A percentile compares a stretch with the other conserved stretches of the same genome.
These are phyloP conservation scores for Globisporangium spiculum DNA, from an alignment of 352 stramenopile genomes.

Conservation along the genomic window DNA sequence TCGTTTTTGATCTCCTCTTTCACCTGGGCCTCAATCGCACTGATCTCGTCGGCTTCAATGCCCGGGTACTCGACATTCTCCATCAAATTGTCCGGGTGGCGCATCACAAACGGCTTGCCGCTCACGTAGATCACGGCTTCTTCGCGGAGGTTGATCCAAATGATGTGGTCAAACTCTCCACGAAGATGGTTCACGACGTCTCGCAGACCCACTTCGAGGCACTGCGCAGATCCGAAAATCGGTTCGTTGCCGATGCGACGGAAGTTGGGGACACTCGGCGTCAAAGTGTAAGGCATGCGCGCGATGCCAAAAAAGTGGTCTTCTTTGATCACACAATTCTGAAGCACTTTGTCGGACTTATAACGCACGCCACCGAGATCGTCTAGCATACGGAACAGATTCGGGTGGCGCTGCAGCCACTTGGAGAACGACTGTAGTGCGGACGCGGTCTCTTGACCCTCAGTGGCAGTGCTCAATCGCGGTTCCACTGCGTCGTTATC, in stretches of 20 bases:
- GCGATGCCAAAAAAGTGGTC: slow-evolving; percentile 88
- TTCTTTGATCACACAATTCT: slow-evolving; percentile 84
- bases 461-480: slow-evolving; percentile 13
- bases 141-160: slow-evolving; percentile 91
- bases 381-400: slow-evolving; percentile 73
- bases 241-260: slow-evolving; percentile 73
- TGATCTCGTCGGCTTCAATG: slow-evolving; percentile 89
- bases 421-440: slow-evolving; percentile 65
- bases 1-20: slow-evolving; percentile 83
- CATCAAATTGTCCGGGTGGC: slow-evolving; percentile 74
- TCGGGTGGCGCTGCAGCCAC: slow-evolving; percentile 73
- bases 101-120: slow-evolving; percentile 83
- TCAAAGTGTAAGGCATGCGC: slow-evolving; percentile 60
- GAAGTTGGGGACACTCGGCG: slow-evolving; percentile 82
- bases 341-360: slow-evolving; percentile 77
- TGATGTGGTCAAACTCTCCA: slow-evolving; percentile 57
- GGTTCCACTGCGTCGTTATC: slow-evolving; percentile 19
- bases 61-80: slow-evolving; percentile 87
- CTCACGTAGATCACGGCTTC: slow-evolving; percentile 91
- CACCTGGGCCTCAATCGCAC: slow-evolving; percentile 77
- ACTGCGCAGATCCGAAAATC: slow-evolving; percentile 85
- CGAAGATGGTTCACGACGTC: slow-evolving; percentile 65
- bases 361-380: slow-evolving; percentile 78
- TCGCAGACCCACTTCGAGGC: slow-evolving; percentile 64
- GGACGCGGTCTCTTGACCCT: slow-evolving; percentile 21